These are phyloP conservation scores for Boletus sensibilis DNA, from an alignment of 768 basidiomycete genomes.

Conservation along the genomic window DNA sequence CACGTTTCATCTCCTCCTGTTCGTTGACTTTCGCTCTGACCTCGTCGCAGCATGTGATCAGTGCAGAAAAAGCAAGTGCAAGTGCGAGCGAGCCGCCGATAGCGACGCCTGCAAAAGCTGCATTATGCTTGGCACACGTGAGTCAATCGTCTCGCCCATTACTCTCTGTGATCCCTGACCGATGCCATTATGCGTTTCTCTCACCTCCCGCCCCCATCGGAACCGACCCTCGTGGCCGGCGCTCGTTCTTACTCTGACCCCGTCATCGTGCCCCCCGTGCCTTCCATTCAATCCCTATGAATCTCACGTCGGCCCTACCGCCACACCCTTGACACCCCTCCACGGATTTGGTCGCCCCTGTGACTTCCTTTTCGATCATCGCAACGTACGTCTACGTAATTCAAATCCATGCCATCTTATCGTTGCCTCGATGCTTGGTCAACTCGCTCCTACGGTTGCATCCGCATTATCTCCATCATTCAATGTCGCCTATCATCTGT, in stretches of 20 bases:
- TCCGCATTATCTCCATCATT: conserved; percentile 12
- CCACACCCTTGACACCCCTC: not conserved
- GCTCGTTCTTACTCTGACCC: not conserved
- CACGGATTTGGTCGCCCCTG: conserved; percentile 5
- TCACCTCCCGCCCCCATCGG: not conserved
- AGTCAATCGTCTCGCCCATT: conserved; percentile 24
- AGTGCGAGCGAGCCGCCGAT: conserved; percentile 68
- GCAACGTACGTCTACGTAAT: conserved; percentile 19
- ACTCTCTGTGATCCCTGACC: conserved; percentile 10
- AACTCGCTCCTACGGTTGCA: not conserved
- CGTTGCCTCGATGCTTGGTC: not conserved
- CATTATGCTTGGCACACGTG: conserved; percentile 67
- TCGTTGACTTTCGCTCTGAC: not conserved
- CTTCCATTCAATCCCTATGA: conserved; percentile 2
- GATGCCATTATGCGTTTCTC: not conserved
- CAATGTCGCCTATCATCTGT: conserved; percentile 12
- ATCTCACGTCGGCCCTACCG: not conserved
- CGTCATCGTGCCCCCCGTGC: not conserved
- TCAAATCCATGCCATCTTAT: conserved; percentile 5
- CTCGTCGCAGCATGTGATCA: conserved; percentile 73
- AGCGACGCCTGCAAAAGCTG: conserved; percentile 76
- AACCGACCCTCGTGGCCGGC: conserved; percentile 9
- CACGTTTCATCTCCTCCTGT: conserved; percentile 24
- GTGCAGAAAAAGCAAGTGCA: conserved; percentile 87
- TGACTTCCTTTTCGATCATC: not conserved